Base-by-base conservation (phyloP, 257 asterid genomes). In the Solanum habrochaites region DNA sequence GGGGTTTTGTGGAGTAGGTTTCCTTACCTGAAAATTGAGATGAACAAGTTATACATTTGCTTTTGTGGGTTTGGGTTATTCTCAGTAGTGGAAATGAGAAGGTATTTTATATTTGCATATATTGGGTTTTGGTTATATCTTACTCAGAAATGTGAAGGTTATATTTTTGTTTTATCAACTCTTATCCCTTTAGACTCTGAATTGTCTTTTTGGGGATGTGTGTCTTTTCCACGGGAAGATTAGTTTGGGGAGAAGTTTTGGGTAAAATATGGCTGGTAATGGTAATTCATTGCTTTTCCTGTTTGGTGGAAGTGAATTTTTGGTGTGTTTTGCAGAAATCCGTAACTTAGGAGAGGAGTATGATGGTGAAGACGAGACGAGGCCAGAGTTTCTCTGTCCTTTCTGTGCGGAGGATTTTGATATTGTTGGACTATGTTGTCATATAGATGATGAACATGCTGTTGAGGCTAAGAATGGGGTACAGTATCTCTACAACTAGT, bases 381-480 rank as follows among this genome's bases (percentile, higher is more conserved):
- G 90, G 88, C 91, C 96, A 2, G 98, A 96, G 93, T 95, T 85
- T 88, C 85, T 93, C 47, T 96, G 99, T 85, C 98, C 98, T 25
- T 93, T 95, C 88, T 96, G 99, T 89, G 94, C 95, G 0, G 98
- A 95, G 90, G 95, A 93, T 78, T 95, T 93, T 86, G 99, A 96
- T 89, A 92, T 95, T 83, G 93, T 96, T 81, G 98, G 98, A 67
- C 94, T 96, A 37, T 96, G 98, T 85, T 96, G 99, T 89, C 99
- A 95, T 90, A 88, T 96, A 62, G 99, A 96, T 69, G 98, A 95
- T 89, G 98, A 93, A 74, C 99, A 96, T 82, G 88, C 98, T 20
- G 31, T 94, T 35, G 97, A 94, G 91, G 94, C 98, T 75, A 96
- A 93, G 91, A 94, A 93, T 83, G 98, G 98, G 96, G 99, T 96